A percentile compares a stretch with the other conserved stretches of the same genome.
Evolutionary conservation across 805 yeast species (phyloP).

Genomic region (Kregervanrija pseudodelftensis): DNA sequence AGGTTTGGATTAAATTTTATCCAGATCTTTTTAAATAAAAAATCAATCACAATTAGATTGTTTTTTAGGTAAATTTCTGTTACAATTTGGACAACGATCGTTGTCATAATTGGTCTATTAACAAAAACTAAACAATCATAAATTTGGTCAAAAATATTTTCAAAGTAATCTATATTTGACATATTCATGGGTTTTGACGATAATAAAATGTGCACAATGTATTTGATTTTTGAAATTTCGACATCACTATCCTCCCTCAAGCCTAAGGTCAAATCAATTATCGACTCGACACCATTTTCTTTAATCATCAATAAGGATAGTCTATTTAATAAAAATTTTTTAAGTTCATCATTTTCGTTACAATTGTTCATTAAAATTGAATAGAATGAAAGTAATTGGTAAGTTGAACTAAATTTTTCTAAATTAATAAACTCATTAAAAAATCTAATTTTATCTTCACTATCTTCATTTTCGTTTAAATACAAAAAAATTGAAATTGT

Average conservation of each 20-base stretch:
- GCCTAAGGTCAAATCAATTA: constrained; percentile 74
- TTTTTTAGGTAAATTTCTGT: constrained; percentile 46
- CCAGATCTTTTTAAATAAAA: constrained; percentile 49
- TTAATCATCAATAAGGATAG: constrained; percentile 47
- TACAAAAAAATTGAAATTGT: constrained; percentile 40
- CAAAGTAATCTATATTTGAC: constrained; percentile 43
- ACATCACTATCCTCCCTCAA: constrained; percentile 66
- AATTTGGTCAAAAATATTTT: constrained; percentile 55
- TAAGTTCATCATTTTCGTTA: constrained; percentile 26
- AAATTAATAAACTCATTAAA: constrained; percentile 18
- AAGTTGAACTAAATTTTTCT: constrained; percentile 53
- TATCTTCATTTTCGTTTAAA: constrained; percentile 13
- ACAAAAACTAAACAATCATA: constrained; percentile 49
- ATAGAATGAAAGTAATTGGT: constrained; percentile 54
- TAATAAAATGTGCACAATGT: constrained; percentile 58
- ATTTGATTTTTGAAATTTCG: constrained; percentile 56
- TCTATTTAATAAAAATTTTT: constrained; percentile 37
- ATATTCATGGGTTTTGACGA: constrained; percentile 50
- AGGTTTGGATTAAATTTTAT: constrained; percentile 31
- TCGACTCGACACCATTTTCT: constrained; percentile 55
- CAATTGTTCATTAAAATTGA: constrained; percentile 35
- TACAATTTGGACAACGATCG: constrained; percentile 49
- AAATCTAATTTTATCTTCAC: background rate
- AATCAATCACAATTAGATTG: constrained; percentile 46
- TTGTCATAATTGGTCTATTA: constrained; percentile 53